Conservation (phyloP, 2,329 filamentous ascomycete genomes). For the Zymoseptoria crescenta region DNA sequence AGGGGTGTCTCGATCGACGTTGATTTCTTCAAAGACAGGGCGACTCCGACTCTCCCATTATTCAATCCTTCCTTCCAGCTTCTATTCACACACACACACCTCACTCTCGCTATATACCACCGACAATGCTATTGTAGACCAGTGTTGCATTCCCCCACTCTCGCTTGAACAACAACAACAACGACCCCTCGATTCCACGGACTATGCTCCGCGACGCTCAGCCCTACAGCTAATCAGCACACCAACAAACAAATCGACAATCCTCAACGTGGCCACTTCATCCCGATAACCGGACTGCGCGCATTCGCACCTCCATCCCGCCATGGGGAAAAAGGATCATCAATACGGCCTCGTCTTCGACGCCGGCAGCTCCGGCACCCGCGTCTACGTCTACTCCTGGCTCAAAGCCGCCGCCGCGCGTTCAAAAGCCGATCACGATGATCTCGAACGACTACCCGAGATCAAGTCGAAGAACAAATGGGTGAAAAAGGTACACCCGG, state of each 20-base stretch:
- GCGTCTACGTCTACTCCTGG: slow-evolving; percentile 92
- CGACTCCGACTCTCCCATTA: not conserved
- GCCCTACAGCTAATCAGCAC: not conserved
- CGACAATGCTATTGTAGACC: not conserved
- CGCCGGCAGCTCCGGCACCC: slow-evolving; percentile 93
- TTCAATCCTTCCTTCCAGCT: not conserved
- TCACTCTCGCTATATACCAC: not conserved
- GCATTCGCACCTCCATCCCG: not conserved
- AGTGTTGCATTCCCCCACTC: not conserved
- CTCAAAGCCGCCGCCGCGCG: slow-evolving; percentile 64
- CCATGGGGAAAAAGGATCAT: slow-evolving; percentile 24
- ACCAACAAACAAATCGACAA: not conserved
- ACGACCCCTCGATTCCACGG: not conserved
- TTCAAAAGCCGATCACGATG: slow-evolving; percentile 50
- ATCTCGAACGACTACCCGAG: slow-evolving; percentile 64
- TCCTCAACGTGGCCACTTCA: not conserved
- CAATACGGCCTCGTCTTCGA: slow-evolving; percentile 91
- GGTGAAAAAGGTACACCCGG: slow-evolving; percentile 91
- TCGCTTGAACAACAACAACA: not conserved
- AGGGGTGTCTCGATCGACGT: not conserved
- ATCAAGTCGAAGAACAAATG: slow-evolving; percentile 77
- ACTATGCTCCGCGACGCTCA: not conserved
- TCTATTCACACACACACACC: no score
- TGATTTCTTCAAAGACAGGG: no score
- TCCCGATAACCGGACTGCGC: not conserved